phyloP scores from a whole-genome alignment of 345 rosid species.

The Excoecaria cochinchinensis region DNA sequence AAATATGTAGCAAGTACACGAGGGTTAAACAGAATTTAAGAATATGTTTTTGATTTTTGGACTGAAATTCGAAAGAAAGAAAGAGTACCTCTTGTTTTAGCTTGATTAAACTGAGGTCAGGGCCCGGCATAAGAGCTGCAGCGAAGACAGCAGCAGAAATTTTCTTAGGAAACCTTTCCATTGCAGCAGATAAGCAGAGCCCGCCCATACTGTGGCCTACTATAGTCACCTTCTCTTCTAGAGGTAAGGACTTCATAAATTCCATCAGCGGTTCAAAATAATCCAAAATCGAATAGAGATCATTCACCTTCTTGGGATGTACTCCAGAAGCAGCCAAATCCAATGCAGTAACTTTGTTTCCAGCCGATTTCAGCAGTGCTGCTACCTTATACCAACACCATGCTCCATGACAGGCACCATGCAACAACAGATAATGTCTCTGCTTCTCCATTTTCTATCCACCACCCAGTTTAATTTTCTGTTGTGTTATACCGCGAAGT shows the following conservation, averaged over 20 bases:
- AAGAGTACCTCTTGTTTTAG: constrained; percentile 14
- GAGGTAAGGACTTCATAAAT: constrained; percentile 32
- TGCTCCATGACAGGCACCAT: constrained; percentile 37
- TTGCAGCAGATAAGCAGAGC: constrained; percentile 28
- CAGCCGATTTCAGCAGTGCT: constrained; percentile 22
- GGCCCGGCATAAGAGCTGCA: constrained; percentile 37
- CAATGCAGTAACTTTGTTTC: constrained; percentile 29
- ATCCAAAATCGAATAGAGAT: constrained; percentile 26
- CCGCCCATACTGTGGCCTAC: constrained; percentile 49
- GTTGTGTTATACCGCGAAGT: not conserved
- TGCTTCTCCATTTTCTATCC: not conserved
- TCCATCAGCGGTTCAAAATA: constrained; percentile 36
- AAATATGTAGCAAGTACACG: too few relatives aligned
- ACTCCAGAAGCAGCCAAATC: constrained; percentile 37
- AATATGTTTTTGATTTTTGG: too few relatives aligned
- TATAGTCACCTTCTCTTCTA: constrained; percentile 37
- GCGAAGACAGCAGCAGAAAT: constrained; percentile 33
- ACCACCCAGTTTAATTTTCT: not conserved
- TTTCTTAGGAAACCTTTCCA: constrained; percentile 44
- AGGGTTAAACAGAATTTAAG: too few relatives aligned
- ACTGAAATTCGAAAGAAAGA: too few relatives aligned
- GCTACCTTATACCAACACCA: constrained; percentile 44
- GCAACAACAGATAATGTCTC: constrained; percentile 27
- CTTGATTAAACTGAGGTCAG: constrained; percentile 22
- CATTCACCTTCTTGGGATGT: constrained; percentile 26